Base-by-base conservation (phyloP, 805 yeast species). In the Yamadazyma sp. region DNA sequence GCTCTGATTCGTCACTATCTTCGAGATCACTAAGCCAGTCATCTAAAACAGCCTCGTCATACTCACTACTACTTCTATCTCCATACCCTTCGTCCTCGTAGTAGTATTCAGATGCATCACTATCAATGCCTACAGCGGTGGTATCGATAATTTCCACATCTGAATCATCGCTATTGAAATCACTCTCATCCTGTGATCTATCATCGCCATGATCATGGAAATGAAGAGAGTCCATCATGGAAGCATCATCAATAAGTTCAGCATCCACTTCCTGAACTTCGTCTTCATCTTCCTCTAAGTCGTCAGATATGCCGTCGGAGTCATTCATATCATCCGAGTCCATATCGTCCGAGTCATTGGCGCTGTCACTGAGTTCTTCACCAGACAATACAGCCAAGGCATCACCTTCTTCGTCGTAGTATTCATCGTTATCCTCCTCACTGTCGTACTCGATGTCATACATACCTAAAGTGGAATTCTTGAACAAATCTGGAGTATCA, bases 391-490 rank as follows among this genome's bases (percentile, higher is more conserved):
- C 80, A 23, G 62, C 70, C 32, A 66, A 41, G 2, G 57, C 59
- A 5, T 53, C 67, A 27, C 51, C 62, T n/a, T 53, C 63, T 12
- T 59, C 64, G 27, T 56, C 59, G 31, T 53, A 60, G 17, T 71
- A 77, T 17, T 68, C 73, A 16, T 67, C 76, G n/a, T 68, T 77
- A 26, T 44, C 40, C 6, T 75, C 81, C 22, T 80, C 84, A 29
- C 77, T 76, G 45, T 78, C 83, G 23, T 76, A 73, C 35, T 82
- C 93, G 26, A 85, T 81, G 50, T 91, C 97, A 55, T 84, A 91
- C 95, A 91, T 90, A 1, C 96, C 97, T 27, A 91, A 68, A 0
- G 97, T 86, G 0, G 97, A 90, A 55, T 93, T 90, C 26, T 83
- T 70, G 59, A 91, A 80, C 52, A 90, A 67, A 55, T 90, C 90